phyloP scores from a whole-genome alignment of 345 rosid species.

The Streptanthus diversifolius region DNA sequence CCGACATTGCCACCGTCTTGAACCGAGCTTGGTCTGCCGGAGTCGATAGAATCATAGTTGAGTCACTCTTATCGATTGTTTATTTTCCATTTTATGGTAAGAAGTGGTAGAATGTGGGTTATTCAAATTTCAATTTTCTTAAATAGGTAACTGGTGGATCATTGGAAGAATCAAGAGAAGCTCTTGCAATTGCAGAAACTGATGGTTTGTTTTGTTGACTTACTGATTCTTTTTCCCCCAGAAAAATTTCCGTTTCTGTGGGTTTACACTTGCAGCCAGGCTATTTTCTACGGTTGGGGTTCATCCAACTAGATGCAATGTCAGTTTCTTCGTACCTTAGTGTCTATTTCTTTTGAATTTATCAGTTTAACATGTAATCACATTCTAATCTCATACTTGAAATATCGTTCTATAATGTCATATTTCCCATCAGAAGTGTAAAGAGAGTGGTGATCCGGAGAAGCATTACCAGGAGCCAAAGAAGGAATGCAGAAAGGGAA shows the following conservation, averaged over 20 bases:
- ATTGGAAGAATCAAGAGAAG: slow-evolving; percentile 80
- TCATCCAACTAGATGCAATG: slow-evolving; percentile 98
- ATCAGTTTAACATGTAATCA: not conserved
- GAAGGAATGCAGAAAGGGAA: slow-evolving; percentile 92
- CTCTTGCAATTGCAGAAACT: slow-evolving; percentile 92
- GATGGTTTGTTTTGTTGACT: slow-evolving; percentile 51
- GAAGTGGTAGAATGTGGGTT: not conserved
- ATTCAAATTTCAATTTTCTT: not conserved
- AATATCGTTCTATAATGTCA: slow-evolving; percentile 7
- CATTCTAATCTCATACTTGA: not conserved
- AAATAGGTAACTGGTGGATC: slow-evolving; percentile 95
- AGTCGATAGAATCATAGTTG: slow-evolving; percentile 85
- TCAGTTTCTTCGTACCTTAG: slow-evolving; percentile 23
- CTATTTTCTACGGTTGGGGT: slow-evolving; percentile 93
- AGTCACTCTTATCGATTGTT: not conserved
- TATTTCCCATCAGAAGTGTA: slow-evolving; percentile 63
- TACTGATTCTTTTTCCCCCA: not conserved
- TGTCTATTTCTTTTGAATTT: not conserved
- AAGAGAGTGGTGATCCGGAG: slow-evolving; percentile 83
- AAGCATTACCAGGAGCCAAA: slow-evolving; percentile 75
- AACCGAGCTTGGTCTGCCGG: slow-evolving; percentile 93
- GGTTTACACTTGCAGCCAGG: slow-evolving; percentile 51
- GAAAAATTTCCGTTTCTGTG: not conserved
- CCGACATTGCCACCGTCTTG: slow-evolving; percentile 69
- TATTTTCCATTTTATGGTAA: not conserved